Evolutionary conservation across 495 filamentous ascomycete species (phyloP).

Genomic region (Articulospora tetracladia): DNA sequence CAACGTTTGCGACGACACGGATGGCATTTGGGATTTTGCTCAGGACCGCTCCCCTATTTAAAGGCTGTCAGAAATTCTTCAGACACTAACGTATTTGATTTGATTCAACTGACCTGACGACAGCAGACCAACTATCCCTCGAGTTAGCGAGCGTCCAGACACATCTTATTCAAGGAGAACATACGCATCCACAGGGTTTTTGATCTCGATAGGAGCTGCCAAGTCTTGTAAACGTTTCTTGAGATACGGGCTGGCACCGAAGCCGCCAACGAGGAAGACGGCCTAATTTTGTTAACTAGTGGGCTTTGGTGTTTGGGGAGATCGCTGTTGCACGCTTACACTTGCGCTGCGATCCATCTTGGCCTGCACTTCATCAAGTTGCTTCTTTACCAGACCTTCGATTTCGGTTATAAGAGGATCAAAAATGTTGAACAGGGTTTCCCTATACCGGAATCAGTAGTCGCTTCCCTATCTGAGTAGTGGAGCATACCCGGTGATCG

Average conservation of each 20-base stretch:
- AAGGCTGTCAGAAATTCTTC: constrained; percentile 13
- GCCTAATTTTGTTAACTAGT: background rate
- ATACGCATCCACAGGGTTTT: constrained; percentile 37
- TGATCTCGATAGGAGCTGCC: constrained; percentile 28
- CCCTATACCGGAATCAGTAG: background rate
- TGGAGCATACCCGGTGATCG: background rate
- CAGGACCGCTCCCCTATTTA: constrained; percentile 29
- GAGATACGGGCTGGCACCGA: constrained; percentile 37
- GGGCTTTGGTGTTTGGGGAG: background rate
- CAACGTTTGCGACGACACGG: background rate
- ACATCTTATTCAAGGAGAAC: too few relatives aligned
- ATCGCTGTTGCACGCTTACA: too few relatives aligned
- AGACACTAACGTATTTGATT: constrained; percentile 17
- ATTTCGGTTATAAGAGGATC: background rate
- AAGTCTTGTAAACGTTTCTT: constrained; percentile 27
- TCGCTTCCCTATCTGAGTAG: background rate
- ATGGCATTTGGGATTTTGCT: constrained; percentile 27
- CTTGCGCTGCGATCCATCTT: background rate
- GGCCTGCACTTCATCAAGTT: constrained; percentile 1
- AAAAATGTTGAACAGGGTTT: constrained; percentile 16
- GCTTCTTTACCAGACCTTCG: background rate
- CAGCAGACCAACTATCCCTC: constrained; percentile 21
- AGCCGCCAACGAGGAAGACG: constrained; percentile 32
- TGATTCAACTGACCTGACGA: constrained; percentile 25
- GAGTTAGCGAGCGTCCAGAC: too few relatives aligned